phyloP scores from a whole-genome alignment of 164 flowering plant species.

The Litsea cubeba region DNA sequence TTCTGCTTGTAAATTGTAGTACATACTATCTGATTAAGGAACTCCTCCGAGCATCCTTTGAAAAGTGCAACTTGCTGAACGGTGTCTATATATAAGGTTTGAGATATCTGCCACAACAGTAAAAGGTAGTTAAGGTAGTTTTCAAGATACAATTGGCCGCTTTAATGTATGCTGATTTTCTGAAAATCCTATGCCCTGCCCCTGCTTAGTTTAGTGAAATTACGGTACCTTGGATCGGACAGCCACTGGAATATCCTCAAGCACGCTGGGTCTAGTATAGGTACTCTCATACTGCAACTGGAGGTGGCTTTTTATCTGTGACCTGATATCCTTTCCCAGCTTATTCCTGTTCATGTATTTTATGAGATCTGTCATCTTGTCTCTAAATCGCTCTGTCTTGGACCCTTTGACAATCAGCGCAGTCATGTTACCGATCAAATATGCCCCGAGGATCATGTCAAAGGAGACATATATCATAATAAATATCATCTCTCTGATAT shows the following conservation, averaged over 20 bases:
- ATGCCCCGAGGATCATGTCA: conserved; percentile 30
- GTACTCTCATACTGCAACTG: conserved; percentile 22
- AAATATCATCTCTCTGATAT: conserved; percentile 29
- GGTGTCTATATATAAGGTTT: conserved; percentile 13
- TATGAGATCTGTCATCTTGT: conserved; percentile 27
- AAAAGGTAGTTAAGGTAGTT: background rate
- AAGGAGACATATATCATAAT: conserved; percentile 26
- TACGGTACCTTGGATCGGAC: conserved; percentile 19
- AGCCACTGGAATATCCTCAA: conserved; percentile 20
- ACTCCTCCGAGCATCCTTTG: conserved; percentile 23
- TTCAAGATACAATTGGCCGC: background rate
- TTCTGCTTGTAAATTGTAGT: background rate
- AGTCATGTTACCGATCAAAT: conserved; percentile 32
- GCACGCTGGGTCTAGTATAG: conserved; percentile 14
- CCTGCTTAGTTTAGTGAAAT: background rate
- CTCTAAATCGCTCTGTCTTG: conserved; percentile 29
- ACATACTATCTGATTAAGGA: conserved; percentile 24
- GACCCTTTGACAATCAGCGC: conserved; percentile 28
- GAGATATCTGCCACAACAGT: conserved; percentile 16
- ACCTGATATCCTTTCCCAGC: conserved; percentile 22
- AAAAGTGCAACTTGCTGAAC: conserved; percentile 22
- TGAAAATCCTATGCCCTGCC: background rate
- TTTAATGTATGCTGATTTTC: background rate
- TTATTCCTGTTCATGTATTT: conserved; percentile 25
- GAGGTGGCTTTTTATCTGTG: conserved; percentile 20